These are phyloP conservation scores for Penicillium sp. DNA, from an alignment of 2,329 filamentous ascomycete species.

Conservation along the genomic window DNA sequence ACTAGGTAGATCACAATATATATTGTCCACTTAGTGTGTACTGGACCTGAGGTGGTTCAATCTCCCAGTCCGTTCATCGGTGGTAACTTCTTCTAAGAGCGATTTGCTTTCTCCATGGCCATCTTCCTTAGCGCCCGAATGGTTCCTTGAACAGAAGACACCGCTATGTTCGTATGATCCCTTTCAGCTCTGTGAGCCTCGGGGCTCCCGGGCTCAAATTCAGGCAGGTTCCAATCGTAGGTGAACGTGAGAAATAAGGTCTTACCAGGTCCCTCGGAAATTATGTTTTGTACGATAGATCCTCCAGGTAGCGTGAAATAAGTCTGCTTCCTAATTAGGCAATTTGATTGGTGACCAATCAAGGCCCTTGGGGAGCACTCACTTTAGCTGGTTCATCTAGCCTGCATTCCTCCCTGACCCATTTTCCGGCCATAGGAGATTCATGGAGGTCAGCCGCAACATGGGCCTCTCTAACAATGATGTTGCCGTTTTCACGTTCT, in stretches of 20 bases:
- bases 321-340: not conserved
- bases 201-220: not conserved
- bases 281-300: not conserved
- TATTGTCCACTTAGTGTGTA: too few relatives aligned
- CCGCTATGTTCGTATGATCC: not conserved
- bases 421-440: slow-evolving; percentile 4
- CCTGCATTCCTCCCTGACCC: not conserved
- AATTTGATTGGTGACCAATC: not conserved
- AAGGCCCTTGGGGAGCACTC: not conserved
- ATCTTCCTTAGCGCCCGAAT: not conserved
- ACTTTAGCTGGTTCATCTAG: not conserved
- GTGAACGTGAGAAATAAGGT: not conserved
- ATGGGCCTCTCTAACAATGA: slow-evolving; percentile 1
- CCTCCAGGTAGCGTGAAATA: not conserved
- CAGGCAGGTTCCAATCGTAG: slow-evolving; percentile 1
- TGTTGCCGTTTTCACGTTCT: not conserved
- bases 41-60: too few relatives aligned
- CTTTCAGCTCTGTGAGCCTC: not conserved
- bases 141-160: not conserved
- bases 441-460: not conserved
- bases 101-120: not conserved
- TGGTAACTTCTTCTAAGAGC: not conserved
- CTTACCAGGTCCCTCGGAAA: not conserved
- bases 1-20: not conserved
- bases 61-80: too few relatives aligned